phyloP scores from a whole-genome alignment of 1,284 basidiomycete species.

The Caloboletus firmus region DNA sequence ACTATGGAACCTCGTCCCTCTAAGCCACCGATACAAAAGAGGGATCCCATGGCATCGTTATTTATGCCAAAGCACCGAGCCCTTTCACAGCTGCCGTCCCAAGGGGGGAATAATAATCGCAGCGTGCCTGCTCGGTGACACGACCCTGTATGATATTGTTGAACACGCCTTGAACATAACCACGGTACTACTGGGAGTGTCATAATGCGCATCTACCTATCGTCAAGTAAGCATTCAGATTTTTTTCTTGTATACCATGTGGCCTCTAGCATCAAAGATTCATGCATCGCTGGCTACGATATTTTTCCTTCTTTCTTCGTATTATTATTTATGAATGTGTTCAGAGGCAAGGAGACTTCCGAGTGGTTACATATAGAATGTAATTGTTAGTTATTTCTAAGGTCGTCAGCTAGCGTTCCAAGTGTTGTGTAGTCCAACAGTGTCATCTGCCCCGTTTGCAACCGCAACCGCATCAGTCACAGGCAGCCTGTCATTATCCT shows the following conservation, averaged over 20 bases:
- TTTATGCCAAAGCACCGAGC: constrained; percentile 76
- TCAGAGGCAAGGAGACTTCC: background rate
- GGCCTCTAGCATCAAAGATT: constrained; percentile 9
- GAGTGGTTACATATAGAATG: background rate
- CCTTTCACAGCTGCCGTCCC: constrained; percentile 56
- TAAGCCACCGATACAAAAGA: constrained; percentile 49
- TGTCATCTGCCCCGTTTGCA: constrained; percentile 66
- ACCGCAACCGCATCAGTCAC: constrained; percentile 38
- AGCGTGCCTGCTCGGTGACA: constrained; percentile 27
- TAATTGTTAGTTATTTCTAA: background rate
- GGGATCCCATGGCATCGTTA: constrained; percentile 61
- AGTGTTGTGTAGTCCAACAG: constrained; percentile 75
- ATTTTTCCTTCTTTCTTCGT: background rate
- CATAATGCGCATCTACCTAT: constrained; percentile 11
- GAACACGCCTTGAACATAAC: background rate
- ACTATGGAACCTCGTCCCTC: constrained; percentile 26
- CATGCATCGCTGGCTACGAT: constrained; percentile 6
- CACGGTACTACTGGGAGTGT: background rate
- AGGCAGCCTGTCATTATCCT: constrained; percentile 21
- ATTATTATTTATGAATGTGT: constrained; percentile 4
- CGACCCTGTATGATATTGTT: background rate
- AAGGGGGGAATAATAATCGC: constrained; percentile 20
- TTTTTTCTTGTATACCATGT: constrained; percentile 18
- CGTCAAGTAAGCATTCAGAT: background rate
- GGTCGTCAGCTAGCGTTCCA: constrained; percentile 44